A percentile compares a stretch with the other conserved stretches of the same genome.
These are phyloP conservation scores for Populus tremula DNA, from an alignment of 345 rosid genomes.

Conservation along the genomic window DNA sequence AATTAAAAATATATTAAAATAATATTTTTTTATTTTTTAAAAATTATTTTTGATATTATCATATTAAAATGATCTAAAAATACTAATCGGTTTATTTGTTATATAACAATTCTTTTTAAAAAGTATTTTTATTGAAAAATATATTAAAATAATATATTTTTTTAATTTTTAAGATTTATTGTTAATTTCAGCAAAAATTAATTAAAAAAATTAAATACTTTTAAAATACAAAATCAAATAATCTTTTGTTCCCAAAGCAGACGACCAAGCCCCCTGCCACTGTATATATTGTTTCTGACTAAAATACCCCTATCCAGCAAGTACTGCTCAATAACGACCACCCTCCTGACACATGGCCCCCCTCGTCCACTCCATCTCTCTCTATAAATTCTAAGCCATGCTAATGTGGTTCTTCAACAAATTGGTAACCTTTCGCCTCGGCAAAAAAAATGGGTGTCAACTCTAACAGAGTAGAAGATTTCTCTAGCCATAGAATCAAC, in stretches of 20 bases:
- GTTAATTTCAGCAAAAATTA: no score
- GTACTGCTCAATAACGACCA: conserved; percentile 19
- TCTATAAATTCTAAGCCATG: conserved; percentile 31
- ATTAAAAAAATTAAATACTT: no score
- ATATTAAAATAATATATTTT: no score
- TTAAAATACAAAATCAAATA: no score
- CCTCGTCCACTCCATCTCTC: background rate
- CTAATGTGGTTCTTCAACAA: conserved; percentile 15
- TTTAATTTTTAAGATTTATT: no score
- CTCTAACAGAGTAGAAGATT: conserved; percentile 51
- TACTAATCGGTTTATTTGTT: no score
- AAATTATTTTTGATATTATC: no score
- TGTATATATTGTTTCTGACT: background rate
- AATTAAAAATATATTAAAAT: no score
- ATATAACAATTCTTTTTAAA: no score
- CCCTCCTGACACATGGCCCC: conserved; percentile 9
- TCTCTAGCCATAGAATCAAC: conserved; percentile 27
- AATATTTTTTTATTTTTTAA: no score
- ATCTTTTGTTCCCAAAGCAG: background rate
- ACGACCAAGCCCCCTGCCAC: background rate
- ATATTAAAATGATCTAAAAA: no score
- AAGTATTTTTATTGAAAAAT: no score
- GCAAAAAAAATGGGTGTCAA: conserved; percentile 34
- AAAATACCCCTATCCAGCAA: background rate
- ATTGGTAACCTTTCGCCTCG: background rate